Conservation (phyloP, 306 rosid species). For the Mimosa pudica region DNA sequence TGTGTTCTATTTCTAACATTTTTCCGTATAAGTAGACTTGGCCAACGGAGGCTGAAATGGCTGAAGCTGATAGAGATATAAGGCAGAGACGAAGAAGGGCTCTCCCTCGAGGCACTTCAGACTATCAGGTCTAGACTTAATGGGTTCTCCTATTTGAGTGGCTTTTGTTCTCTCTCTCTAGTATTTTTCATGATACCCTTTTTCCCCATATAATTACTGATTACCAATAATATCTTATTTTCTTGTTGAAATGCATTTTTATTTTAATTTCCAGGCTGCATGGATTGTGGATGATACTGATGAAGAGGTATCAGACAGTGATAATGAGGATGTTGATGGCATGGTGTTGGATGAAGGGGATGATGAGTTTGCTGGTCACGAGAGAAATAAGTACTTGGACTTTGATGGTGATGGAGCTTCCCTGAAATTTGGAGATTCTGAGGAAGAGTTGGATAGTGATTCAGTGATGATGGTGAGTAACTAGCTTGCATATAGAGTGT, state of each 20-base stretch:
- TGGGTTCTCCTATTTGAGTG: constrained; percentile 17
- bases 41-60: constrained; percentile 91
- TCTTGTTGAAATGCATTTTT: constrained; percentile 21
- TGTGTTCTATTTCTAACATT: neutral
- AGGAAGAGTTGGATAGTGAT: constrained; percentile 77
- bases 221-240: constrained; percentile 7
- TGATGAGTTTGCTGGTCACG: constrained; percentile 49
- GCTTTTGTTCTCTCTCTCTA: neutral
- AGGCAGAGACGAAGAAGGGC: constrained; percentile 55
- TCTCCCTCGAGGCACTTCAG: constrained; percentile 90
- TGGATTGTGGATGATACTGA: constrained; percentile 79
- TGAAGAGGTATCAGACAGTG: constrained; percentile 57
- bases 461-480: constrained; percentile 89
- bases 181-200: constrained; percentile 3
- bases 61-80: constrained; percentile 59
- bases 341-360: constrained; percentile 70
- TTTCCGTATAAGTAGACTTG: constrained; percentile 65
- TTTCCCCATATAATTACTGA: constrained; percentile 3
- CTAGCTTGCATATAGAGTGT: neutral
- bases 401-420: constrained; percentile 71
- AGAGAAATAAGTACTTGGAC: constrained; percentile 45
- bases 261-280: constrained; percentile 67
- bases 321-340: constrained; percentile 59
- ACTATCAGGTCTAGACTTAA: constrained; percentile 70
- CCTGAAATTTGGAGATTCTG: constrained; percentile 63